Evolutionary conservation across 176 grass and related monocot genomes (phyloP), one percentile per base, ranked within the genome.

Genomic region (Neostapfia colusana): DNA sequence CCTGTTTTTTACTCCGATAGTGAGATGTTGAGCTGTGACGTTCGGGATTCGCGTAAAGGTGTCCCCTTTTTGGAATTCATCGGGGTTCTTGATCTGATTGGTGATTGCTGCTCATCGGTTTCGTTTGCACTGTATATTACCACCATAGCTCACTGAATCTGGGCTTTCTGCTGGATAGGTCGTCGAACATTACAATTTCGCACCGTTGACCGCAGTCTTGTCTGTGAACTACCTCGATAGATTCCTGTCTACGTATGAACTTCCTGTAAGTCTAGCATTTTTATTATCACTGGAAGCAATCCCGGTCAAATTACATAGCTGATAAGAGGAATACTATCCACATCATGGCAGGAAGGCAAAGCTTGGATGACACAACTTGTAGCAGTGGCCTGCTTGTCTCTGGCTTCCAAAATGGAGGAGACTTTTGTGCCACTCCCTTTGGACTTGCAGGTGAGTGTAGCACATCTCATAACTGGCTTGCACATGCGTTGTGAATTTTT

Each of bases 351-450:
- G 95, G 73, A 85, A 86, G 84, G 69, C 46, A 77, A 88, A 49
- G 58, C 80, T 84, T 97, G 95, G 95, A 86, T 97, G 79, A 63
- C 73, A 51, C 91, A 92, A 64, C 89, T 97, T 74, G 84, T 97
- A 76, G 84, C 91, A 48, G 95, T 97, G 65, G 87, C 87, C 23
- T 98, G 95, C 78, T 77, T 98, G 50, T 98, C 95, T 73, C 83
- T 98, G 70, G 95, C 91, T 81, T 84, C 91, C 27, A 98, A 98
- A 84, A 86, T 98, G 80, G 95, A 98, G 74, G 95, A 98, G 82
- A 92, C 89, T 61, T 79, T 87, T 75, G 53, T 86, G 79, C 95
- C 95, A 84, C 73, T 90, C 57, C 90, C 80, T 11, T 57, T 88
- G 51, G 86, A 98, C 56, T 89, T 98, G 65, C 95, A 98, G 79